Evolutionary conservation across 2,329 filamentous ascomycete species (phyloP).

Genomic region (Fusarium torulosum): DNA sequence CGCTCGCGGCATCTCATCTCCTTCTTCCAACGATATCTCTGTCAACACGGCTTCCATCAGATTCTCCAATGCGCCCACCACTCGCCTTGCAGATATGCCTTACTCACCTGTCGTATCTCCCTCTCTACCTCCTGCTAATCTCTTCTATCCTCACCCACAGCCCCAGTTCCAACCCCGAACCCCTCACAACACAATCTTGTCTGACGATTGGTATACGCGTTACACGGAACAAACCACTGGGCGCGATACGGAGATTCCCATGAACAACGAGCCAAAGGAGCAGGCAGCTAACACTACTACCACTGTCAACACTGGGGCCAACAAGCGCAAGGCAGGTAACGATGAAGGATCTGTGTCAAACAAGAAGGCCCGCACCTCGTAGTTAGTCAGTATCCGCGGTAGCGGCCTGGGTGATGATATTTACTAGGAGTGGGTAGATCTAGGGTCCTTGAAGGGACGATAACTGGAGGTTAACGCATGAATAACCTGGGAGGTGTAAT

Average conservation of each 20-base stretch:
- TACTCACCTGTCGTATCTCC: neutral
- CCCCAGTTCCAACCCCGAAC: neutral
- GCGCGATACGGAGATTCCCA: neutral
- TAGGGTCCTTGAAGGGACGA: too few species aligned
- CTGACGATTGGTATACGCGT: slow-evolving; percentile 6
- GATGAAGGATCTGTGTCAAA: neutral
- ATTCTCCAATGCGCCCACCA: neutral
- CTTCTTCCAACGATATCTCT: neutral
- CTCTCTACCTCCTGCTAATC: neutral
- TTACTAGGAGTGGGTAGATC: too few species aligned
- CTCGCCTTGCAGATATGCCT: slow-evolving; percentile 5
- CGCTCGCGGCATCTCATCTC: neutral
- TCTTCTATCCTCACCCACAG: neutral
- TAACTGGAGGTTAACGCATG: too few species aligned
- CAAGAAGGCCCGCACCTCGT: slow-evolving; percentile 28
- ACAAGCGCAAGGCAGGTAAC: slow-evolving; percentile 21
- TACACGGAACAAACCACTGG: neutral
- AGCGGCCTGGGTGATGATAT: too few species aligned
- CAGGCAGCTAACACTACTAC: neutral
- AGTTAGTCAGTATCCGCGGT: too few species aligned
- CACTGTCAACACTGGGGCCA: neutral
- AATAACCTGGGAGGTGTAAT: too few species aligned
- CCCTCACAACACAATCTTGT: neutral
- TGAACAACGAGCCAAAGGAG: neutral
- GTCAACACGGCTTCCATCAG: neutral